Conservation (phyloP, 345 rosid genomes). For the Hibiscus trionum region DNA sequence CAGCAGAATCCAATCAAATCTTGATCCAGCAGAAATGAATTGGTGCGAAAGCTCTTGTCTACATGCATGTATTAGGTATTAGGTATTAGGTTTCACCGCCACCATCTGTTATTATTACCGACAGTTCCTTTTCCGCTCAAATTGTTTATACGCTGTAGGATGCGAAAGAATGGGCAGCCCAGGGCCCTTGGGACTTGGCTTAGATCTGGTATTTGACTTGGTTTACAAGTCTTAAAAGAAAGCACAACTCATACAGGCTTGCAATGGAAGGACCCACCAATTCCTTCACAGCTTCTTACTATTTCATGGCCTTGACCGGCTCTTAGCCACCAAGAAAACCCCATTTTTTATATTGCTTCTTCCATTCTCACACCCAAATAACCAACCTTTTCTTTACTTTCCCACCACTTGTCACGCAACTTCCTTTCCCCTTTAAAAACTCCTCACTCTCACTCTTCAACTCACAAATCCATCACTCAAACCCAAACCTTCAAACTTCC, state of each 20-base stretch:
- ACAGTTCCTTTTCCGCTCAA: too few relatives aligned
- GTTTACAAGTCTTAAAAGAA: background rate
- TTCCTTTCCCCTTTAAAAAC: conserved; percentile 27
- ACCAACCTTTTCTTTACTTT: background rate
- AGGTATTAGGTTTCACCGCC: too few relatives aligned
- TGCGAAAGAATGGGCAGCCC: too few relatives aligned
- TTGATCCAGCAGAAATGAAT: too few relatives aligned
- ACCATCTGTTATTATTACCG: too few relatives aligned
- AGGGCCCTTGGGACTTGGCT: too few relatives aligned
- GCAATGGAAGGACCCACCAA: background rate
- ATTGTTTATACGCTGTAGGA: background rate
- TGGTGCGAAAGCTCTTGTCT: too few relatives aligned
- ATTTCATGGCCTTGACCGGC: conserved; percentile 27
- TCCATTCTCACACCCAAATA: background rate
- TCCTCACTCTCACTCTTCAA: conserved; percentile 22
- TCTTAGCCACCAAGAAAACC: conserved; percentile 2
- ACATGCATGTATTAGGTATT: too few relatives aligned
- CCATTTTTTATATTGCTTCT: background rate
- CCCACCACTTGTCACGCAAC: conserved; percentile 55
- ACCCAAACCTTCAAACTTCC: background rate
- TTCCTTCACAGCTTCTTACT: too few relatives aligned
- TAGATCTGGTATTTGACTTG: background rate
- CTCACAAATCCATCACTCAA: background rate
- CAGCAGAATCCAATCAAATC: background rate
- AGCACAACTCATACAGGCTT: background rate